These are phyloP conservation scores for Dioscorea cayenensis DNA, from an alignment of 116 monocot species.

Conservation along the genomic window DNA sequence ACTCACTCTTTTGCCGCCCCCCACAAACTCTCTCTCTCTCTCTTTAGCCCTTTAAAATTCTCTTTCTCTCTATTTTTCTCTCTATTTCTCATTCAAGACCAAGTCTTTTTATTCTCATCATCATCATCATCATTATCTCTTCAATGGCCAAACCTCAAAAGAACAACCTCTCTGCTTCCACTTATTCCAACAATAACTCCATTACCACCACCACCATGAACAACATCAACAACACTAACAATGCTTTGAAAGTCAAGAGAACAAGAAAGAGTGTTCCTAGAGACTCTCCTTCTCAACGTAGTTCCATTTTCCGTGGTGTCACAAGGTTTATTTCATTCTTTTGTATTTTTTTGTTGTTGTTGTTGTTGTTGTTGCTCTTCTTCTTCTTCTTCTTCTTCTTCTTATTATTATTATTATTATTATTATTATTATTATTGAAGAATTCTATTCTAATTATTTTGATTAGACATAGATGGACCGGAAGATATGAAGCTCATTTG, in stretches of 20 bases:
- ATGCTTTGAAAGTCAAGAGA: conserved; percentile 40
- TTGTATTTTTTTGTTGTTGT: too few species aligned
- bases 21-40: too few species aligned
- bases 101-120: too few species aligned
- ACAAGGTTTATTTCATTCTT: conserved; percentile 38
- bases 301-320: conserved; percentile 79
- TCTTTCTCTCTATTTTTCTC: too few species aligned
- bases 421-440: background rate
- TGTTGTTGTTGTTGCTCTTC: too few species aligned
- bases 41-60: too few species aligned
- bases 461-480: conserved; percentile 78
- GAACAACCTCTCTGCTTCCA: too few species aligned
- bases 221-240: conserved; percentile 4
- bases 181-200: background rate
- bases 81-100: too few species aligned
- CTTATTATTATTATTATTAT: background rate
- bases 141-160: too few species aligned
- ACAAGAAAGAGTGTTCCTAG: conserved; percentile 49
- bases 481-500: conserved; percentile 77
- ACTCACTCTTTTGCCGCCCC: too few species aligned
- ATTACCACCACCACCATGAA: conserved; percentile 3
- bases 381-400: background rate
- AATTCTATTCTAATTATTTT: too few species aligned
- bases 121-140: too few species aligned
- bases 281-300: conserved; percentile 60